Conservation (phyloP, 441 rosid genomes). For the Corymbia calophylla region DNA sequence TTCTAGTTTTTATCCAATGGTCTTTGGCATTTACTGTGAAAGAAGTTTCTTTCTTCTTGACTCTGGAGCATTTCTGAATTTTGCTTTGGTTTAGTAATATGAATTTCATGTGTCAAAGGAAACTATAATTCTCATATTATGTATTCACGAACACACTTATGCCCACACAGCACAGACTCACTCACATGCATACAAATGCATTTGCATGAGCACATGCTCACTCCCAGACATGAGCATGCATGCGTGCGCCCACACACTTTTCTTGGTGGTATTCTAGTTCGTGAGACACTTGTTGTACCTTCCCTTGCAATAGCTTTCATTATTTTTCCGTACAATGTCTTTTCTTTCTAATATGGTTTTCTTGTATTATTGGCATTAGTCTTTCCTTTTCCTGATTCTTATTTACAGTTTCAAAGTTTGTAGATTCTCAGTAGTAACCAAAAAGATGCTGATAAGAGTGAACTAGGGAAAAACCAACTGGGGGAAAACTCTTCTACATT, state of each 20-base stretch:
- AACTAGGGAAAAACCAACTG: not conserved
- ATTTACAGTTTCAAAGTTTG: not conserved
- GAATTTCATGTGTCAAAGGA: not conserved
- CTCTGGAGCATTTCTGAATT: not conserved
- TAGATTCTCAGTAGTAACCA: not conserved
- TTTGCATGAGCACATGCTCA: not conserved
- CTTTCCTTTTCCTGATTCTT: not conserved
- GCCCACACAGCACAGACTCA: not conserved
- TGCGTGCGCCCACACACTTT: not conserved
- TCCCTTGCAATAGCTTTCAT: not conserved
- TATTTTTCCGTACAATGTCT: not conserved
- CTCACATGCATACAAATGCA: not conserved
- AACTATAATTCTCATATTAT: not conserved
- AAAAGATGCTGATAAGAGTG: not conserved
- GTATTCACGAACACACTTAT: not conserved
- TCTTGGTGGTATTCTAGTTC: not conserved
- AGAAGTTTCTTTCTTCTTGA: not conserved
- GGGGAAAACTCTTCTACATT: not conserved
- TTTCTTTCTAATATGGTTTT: not conserved
- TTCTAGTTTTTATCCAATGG: not conserved
- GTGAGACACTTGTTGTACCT: not conserved
- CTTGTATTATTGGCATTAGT: not conserved
- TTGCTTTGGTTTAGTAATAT: not conserved
- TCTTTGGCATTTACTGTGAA: not conserved
- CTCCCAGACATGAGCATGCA: not conserved